phyloP scores from a whole-genome alignment of 164 flowering plant genomes.

The Taxillus chinensis region DNA sequence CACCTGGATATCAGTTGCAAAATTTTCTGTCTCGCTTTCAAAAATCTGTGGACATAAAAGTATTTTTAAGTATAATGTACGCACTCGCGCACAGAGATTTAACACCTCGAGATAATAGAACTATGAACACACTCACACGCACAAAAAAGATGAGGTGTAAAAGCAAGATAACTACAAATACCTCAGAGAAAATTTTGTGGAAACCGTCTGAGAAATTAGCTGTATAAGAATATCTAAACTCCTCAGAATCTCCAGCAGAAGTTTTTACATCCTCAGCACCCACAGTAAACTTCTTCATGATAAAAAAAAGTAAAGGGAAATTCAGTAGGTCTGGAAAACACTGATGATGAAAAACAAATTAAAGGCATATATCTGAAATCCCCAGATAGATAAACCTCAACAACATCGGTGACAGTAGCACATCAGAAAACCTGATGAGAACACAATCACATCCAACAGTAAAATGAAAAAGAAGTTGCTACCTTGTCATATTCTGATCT shows the following conservation, averaged over 20 bases:
- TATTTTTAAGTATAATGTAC: not conserved
- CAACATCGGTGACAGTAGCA: too few relatives aligned
- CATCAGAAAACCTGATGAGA: not conserved
- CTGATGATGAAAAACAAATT: not conserved
- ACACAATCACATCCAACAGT: not conserved
- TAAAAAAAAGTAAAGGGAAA: slow-evolving; percentile 7
- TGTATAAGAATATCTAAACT: slow-evolving; percentile 32
- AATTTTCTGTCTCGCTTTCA: slow-evolving; percentile 45
- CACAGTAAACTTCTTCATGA: slow-evolving; percentile 19
- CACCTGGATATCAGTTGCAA: slow-evolving; percentile 66
- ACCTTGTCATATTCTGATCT: slow-evolving; percentile 81
- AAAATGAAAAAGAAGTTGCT: slow-evolving; percentile 7
- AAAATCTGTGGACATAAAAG: slow-evolving; percentile 45
- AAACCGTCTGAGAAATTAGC: slow-evolving; percentile 66
- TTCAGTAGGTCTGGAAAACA: slow-evolving; percentile 1
- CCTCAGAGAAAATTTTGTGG: slow-evolving; percentile 83
- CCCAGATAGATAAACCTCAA: not conserved
- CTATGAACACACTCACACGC: not conserved
- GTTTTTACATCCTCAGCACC: slow-evolving; percentile 27
- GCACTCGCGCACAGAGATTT: not conserved
- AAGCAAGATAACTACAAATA: slow-evolving; percentile 16
- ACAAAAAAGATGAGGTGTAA: not conserved
- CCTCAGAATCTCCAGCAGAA: slow-evolving; percentile 31
- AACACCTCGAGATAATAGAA: not conserved
- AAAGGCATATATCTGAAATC: not conserved